Evolutionary conservation across 2,329 filamentous ascomycete genomes (phyloP), one percentile per base, ranked within the genome.

Genomic region (Whalleya microplaca): DNA sequence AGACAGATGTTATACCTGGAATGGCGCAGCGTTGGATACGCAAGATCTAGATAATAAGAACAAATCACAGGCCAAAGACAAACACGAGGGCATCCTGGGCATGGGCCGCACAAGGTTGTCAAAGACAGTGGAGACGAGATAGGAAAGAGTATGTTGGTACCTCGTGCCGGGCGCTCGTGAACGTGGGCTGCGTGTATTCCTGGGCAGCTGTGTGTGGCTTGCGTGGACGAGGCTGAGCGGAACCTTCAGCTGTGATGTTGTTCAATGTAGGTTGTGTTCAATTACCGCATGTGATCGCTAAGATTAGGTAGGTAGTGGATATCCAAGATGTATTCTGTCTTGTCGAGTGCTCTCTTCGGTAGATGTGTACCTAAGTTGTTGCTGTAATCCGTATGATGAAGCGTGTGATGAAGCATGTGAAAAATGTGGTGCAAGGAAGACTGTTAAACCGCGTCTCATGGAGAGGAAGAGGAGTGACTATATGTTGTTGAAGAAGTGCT

Each of bases 151-250:
- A n/a, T 46, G 57, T 51, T n/a, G n/a, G 60, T 52, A 55, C 53
- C 57, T 58, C 48, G 49, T 51, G 40, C 32, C 54, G 57, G 55
- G 52, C 49, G 58, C 58, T 62, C 60, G 54, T 60, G 52, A 53
- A 61, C 53, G 32, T 12, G n/a, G n/a, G n/a, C n/a, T n/a, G n/a
- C n/a, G n/a, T n/a, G n/a, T n/a, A n/a, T n/a, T n/a, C n/a, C n/a
- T n/a, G n/a, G n/a, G n/a, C n/a, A n/a, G n/a, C n/a, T n/a, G n/a
- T n/a, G n/a, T n/a, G n/a, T n/a, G n/a, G n/a, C n/a, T n/a, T n/a
- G n/a, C n/a, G n/a, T n/a, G 14, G 56, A 46, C 41, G 55, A 61
- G 57, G 58, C 58, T 61, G 60, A 63, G 60, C 53, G 12, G 52
- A 49, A 53, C 48, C 49, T 19, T 37, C 32, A 37, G 32, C 32